Evolutionary conservation across 345 rosid species (phyloP), one percentile per base, ranked within the genome.

Genomic region (Gossypium herbaceum): DNA sequence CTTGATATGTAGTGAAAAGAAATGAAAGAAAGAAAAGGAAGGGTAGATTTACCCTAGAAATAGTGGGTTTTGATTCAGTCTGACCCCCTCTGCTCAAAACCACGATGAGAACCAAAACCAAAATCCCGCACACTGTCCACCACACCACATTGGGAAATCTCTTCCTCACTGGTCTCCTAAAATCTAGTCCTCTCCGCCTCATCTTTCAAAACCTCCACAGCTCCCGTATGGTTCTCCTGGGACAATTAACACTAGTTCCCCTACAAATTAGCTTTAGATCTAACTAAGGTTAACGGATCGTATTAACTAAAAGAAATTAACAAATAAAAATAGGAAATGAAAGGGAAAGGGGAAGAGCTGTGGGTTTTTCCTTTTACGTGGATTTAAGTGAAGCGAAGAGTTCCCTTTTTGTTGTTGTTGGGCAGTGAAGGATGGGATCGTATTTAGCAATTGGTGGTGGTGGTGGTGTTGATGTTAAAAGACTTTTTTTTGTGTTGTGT

Each of bases 171-270:
- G 86, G 84, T 78, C 94, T 67, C 80, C 97, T 84, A 78, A 84
- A 86, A 62, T 89, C 91, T 73, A 79, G 72, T 13, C 84, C 89
- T 76, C 98, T 84, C 79, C 97, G 79, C 88, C 93, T 84, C 97
- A 89, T 91, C 65, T 69, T 79, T 72, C 43, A 16, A 68, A 73
- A 62, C 19, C 57, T 50, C 59, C 51, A 51, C 71, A 71, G 63
- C 71, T 48, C 55, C 61, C 45, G 29, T 56, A 11, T 72, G 73
- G 75, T 71, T 78, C 68, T 34, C 7, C 66, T 3, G 59, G 72
- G 66, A 79, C 61, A 75, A 58, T 34, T 34, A 5, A 34, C 41
- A 34, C 41, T 34, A 34, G 41, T 5, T 34, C 41, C 41, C 41
- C 41, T 34, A 34, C 41, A 34, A 34, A 34, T 34, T 34, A 34